These are phyloP conservation scores for Odonthalia washingtoniensis DNA, from an alignment of 31 red algal species.

Conservation along the genomic window DNA sequence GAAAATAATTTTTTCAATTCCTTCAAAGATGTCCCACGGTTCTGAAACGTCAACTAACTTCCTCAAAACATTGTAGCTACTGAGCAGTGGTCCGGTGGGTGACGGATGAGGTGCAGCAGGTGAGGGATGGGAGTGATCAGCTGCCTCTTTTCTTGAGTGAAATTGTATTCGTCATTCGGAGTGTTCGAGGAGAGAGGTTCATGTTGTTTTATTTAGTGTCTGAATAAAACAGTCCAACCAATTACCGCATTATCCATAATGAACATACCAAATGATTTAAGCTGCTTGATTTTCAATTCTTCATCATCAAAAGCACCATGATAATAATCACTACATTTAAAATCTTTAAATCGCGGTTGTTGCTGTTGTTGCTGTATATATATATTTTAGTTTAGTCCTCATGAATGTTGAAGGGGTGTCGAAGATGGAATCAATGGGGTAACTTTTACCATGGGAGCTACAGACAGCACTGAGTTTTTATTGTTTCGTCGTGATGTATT, in stretches of 20 bases:
- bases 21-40: too few species aligned
- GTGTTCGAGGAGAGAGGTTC: slow-evolving; percentile 77
- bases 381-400: slow-evolving; percentile 58
- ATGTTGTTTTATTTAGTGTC: slow-evolving; percentile 64
- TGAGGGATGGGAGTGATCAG: too few species aligned
- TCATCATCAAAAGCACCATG: slow-evolving; percentile 74
- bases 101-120: too few species aligned
- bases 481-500: too few species aligned
- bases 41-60: too few species aligned
- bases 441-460: too few species aligned
- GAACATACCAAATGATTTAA: slow-evolving; percentile 89
- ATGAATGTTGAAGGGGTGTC: slow-evolving; percentile 47
- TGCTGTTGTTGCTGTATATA: slow-evolving; percentile 68
- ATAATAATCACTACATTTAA: slow-evolving; percentile 69
- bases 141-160: too few species aligned
- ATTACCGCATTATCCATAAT: slow-evolving; percentile 47
- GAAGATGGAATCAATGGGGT: slow-evolving; percentile 78
- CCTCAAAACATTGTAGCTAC: too few species aligned
- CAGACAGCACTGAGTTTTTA: too few species aligned
- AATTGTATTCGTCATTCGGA: slow-evolving; percentile 82
- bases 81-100: too few species aligned
- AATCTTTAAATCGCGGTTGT: slow-evolving; percentile 62
- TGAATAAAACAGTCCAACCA: slow-evolving; percentile 63
- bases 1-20: too few species aligned
- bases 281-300: slow-evolving; percentile 57